Evolutionary conservation across 2,329 filamentous ascomycete species (phyloP).

Genomic region (Cadophora luteo-olivacea): DNA sequence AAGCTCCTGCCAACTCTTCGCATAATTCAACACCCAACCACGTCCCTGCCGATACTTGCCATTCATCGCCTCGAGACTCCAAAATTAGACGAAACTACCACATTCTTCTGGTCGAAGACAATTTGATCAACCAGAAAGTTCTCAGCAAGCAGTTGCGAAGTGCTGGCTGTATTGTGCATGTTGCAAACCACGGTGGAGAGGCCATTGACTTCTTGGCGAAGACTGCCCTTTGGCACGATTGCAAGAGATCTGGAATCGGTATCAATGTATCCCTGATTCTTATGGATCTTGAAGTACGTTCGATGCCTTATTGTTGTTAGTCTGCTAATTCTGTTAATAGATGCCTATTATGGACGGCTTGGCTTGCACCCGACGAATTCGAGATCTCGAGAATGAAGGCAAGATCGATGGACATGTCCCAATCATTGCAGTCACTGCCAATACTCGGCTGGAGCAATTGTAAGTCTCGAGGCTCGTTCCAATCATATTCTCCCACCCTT

Average conservation of each 20-base stretch:
- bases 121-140: conserved; percentile 70
- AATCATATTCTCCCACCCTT: neutral
- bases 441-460: conserved; percentile 52
- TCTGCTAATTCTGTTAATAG: conserved; percentile 1
- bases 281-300: conserved; percentile 51
- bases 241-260: conserved; percentile 44
- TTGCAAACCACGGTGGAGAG: conserved; percentile 69
- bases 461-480: neutral
- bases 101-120: conserved; percentile 70
- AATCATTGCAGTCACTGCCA: conserved; percentile 56
- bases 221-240: conserved; percentile 60
- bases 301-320: neutral
- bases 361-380: conserved; percentile 50
- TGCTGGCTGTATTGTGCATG: conserved; percentile 63
- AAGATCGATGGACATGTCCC: conserved; percentile 56
- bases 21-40: conserved; percentile 10
- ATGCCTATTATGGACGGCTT: conserved; percentile 58
- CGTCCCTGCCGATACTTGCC: conserved; percentile 3
- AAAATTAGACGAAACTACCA: conserved; percentile 27
- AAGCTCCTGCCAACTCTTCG: neutral
- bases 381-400: conserved; percentile 48
- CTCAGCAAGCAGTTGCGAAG: conserved; percentile 65
- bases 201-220: conserved; percentile 62
- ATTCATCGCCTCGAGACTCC: neutral
- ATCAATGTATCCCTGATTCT: conserved; percentile 60